A percentile compares a stretch with the other conserved stretches of the same genome.
Evolutionary conservation across 2,329 filamentous ascomycete species (phyloP).

Genomic region (Tolypocladium ovalisporum): DNA sequence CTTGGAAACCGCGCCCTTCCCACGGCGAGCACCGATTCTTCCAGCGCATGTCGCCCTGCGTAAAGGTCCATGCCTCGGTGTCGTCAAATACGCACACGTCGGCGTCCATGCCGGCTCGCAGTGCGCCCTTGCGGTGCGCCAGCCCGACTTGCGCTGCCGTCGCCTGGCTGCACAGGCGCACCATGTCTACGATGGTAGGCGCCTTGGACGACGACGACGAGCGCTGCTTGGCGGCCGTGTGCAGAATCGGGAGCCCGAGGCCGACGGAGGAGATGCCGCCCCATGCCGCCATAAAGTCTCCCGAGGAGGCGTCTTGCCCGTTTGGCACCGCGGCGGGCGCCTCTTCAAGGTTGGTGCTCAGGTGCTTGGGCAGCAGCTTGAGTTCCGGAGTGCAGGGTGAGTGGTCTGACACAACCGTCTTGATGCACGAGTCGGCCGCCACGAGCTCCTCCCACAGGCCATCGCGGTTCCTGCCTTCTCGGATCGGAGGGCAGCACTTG

Average conservation of each 20-base stretch:
- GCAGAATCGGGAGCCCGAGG: conserved; percentile 80
- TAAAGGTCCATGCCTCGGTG: conserved; percentile 62
- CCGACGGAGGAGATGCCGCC: conserved; percentile 93
- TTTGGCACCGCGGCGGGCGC: neutral
- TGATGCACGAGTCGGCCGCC: conserved; percentile 64
- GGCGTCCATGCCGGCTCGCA: conserved; percentile 71
- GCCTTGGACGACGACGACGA: conserved; percentile 31
- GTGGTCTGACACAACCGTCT: conserved; percentile 89
- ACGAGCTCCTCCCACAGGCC: conserved; percentile 76
- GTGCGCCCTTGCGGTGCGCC: conserved; percentile 64
- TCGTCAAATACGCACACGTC: conserved; percentile 91
- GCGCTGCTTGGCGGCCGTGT: conserved; percentile 62
- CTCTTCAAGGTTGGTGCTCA: conserved; percentile 20
- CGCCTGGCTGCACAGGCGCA: conserved; percentile 73
- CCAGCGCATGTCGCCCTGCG: conserved; percentile 77
- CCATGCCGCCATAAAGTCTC: conserved; percentile 95
- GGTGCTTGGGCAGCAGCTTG: conserved; percentile 68
- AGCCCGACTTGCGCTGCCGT: conserved; percentile 85
- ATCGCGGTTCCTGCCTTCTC: conserved; percentile 70
- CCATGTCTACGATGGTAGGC: conserved; percentile 62
- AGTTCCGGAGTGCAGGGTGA: conserved; percentile 92
- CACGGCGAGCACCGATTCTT: conserved; percentile 88
- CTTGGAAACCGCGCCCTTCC: conserved; percentile 67
- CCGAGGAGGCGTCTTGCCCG: conserved; percentile 22
- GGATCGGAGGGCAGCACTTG: conserved; percentile 92